phyloP scores from a whole-genome alignment of 129 eudicot genomes.

The Sambucus nigra region DNA sequence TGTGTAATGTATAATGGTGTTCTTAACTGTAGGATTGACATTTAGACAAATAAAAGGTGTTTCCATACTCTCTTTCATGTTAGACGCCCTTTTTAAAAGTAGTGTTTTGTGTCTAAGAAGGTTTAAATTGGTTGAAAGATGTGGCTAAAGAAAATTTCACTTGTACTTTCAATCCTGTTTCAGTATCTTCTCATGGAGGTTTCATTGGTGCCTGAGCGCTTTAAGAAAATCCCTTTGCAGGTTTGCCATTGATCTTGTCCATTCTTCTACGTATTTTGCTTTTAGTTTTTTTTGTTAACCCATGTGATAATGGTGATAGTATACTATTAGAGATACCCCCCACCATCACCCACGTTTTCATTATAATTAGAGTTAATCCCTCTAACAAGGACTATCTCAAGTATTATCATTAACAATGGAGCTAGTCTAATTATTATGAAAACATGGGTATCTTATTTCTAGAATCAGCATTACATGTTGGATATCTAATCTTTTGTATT shows the following conservation, averaged over 20 bases:
- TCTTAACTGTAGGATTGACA: constrained; percentile 61
- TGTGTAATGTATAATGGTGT: not conserved
- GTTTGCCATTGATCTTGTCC: constrained; percentile 20
- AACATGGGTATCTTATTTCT: too few species aligned
- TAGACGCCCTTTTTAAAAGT: constrained; percentile 19
- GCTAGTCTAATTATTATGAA: too few species aligned
- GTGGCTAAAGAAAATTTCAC: not conserved
- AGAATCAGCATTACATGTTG: too few species aligned
- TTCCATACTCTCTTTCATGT: constrained; percentile 79
- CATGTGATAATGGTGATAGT: too few species aligned
- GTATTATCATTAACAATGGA: too few species aligned
- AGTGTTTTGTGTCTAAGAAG: not conserved
- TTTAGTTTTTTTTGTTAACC: too few species aligned
- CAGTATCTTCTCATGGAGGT: constrained; percentile 90
- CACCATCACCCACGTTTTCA: too few species aligned
- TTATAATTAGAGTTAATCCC: too few species aligned
- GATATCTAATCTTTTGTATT: too few species aligned
- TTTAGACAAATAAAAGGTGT: constrained; percentile 80
- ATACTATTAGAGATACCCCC: too few species aligned
- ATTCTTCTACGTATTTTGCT: too few species aligned
- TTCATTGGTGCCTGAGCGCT: constrained; percentile 50
- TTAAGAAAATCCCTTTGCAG: constrained; percentile 78
- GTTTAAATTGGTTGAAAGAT: not conserved
- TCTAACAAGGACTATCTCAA: too few species aligned
- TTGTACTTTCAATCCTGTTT: constrained; percentile 9